phyloP scores from a whole-genome alignment of 2,329 filamentous ascomycete species.

The Aureobasidium subglaciale region DNA sequence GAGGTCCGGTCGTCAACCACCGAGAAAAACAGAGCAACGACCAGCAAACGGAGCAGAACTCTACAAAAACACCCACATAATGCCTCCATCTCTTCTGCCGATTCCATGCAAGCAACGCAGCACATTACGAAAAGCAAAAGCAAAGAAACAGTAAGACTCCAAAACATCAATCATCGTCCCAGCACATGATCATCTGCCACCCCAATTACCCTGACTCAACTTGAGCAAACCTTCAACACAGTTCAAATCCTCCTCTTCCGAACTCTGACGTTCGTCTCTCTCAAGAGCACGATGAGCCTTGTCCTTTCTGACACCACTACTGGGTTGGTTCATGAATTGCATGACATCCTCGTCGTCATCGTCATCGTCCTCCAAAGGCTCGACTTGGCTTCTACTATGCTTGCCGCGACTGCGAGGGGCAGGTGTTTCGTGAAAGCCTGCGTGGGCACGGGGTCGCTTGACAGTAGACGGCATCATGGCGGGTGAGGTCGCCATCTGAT shows the following conservation, averaged over 20 bases:
- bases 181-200: background rate
- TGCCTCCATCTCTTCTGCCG: slow-evolving; percentile 5
- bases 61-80: background rate
- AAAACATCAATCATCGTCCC: background rate
- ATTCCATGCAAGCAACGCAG: background rate
- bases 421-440: slow-evolving; percentile 9
- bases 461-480: slow-evolving; percentile 2
- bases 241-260: slow-evolving; percentile 61
- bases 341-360: slow-evolving; percentile 59
- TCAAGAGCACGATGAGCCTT: background rate
- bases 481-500: background rate
- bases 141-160: background rate
- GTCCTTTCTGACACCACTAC: slow-evolving; percentile 23
- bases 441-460: background rate
- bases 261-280: slow-evolving; percentile 28
- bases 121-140: background rate
- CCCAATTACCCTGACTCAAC: slow-evolving; percentile 66
- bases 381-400: background rate
- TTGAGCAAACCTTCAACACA: slow-evolving; percentile 18
- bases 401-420: slow-evolving; percentile 3
- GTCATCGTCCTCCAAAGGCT: slow-evolving; percentile 18
- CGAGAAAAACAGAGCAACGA: background rate
- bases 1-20: background rate
- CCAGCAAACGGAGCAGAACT: background rate
- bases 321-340: slow-evolving; percentile 63